Conservation (phyloP, 805 yeast genomes). For the Saturnispora galanensis region DNA sequence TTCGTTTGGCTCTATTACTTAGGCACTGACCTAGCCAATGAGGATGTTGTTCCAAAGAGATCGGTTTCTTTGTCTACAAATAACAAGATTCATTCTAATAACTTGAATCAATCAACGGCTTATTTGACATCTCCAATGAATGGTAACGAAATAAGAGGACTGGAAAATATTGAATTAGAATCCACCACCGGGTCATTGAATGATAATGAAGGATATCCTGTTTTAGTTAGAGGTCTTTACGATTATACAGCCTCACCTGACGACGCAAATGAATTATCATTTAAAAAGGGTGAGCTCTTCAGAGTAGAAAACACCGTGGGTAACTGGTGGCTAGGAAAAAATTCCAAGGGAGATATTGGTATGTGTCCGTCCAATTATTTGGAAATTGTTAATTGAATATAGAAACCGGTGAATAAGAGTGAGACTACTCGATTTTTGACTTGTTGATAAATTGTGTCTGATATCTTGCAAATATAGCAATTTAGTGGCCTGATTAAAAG, state of each 20-base stretch:
- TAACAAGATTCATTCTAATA: neutral
- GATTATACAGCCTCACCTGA: constrained; percentile 83
- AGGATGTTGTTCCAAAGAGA: constrained; percentile 4
- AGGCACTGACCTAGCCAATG: constrained; percentile 56
- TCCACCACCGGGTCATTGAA: neutral
- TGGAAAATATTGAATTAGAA: constrained; percentile 6
- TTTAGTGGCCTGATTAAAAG: no score
- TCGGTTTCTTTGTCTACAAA: constrained; percentile 15
- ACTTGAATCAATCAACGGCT: constrained; percentile 8
- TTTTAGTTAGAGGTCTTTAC: constrained; percentile 79
- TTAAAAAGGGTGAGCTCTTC: constrained; percentile 82
- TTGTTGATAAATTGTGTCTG: no score
- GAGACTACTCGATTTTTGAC: no score
- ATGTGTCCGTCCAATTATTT: constrained; percentile 95
- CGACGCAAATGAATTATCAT: constrained; percentile 87
- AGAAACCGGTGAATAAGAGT: no score
- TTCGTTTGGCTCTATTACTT: constrained; percentile 79
- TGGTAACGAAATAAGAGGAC: constrained; percentile 1
- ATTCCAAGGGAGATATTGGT: constrained; percentile 85
- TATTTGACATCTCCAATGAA: neutral
- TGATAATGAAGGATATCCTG: constrained; percentile 45
- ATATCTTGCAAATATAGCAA: no score
- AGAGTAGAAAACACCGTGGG: constrained; percentile 90
- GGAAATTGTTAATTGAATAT: constrained; percentile 37
- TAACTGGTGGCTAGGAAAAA: constrained; percentile 97